phyloP scores from a whole-genome alignment of 768 basidiomycete genomes.

The Serendipita sp. region DNA sequence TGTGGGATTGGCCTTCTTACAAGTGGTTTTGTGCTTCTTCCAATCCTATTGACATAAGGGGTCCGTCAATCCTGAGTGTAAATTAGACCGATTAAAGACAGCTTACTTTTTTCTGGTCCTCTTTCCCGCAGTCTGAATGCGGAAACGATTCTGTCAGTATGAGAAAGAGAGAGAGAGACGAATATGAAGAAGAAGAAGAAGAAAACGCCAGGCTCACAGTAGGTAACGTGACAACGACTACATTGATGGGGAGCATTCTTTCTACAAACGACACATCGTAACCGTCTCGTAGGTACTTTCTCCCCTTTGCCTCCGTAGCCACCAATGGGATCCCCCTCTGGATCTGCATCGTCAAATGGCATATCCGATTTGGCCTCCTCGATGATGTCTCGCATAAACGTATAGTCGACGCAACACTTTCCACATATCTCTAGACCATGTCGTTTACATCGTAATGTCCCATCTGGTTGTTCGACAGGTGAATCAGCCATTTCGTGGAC shows the following conservation, averaged over 20 bases:
- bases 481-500: too few relatives aligned
- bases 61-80: neutral
- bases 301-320: neutral
- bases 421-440: neutral
- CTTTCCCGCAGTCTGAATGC: neutral
- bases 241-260: neutral
- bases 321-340: neutral
- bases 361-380: neutral
- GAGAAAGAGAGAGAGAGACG: too few relatives aligned
- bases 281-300: neutral
- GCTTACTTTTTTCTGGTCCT: neutral
- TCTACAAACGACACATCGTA: neutral
- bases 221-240: neutral
- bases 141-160: too few relatives aligned
- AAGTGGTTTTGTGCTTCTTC: neutral
- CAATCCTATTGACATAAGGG: neutral
- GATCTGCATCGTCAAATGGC: neutral
- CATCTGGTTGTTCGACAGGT: neutral
- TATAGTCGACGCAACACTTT: neutral
- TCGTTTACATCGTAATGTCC: neutral
- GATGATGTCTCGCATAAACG: neutral
- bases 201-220: neutral
- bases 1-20: neutral
- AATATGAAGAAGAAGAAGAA: too few relatives aligned
- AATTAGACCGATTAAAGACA: neutral